Evolutionary conservation across 2,329 filamentous ascomycete species (phyloP).

Genomic region (Pseudogymnoascus sp.): DNA sequence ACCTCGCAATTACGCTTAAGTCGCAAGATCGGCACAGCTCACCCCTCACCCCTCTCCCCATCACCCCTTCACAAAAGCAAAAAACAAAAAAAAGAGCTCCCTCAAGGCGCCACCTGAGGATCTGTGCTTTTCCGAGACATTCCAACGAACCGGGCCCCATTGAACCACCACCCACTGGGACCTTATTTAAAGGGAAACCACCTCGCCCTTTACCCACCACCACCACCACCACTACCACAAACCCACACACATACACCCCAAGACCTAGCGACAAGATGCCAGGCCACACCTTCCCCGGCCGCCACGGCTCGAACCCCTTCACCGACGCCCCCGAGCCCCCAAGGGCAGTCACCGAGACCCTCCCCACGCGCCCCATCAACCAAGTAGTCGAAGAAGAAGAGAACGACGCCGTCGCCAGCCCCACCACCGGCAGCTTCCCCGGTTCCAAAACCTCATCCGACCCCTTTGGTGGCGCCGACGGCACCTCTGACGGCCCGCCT

Average conservation of each 20-base stretch:
- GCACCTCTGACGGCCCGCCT: constrained; percentile 32
- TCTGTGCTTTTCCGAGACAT: constrained; percentile 21
- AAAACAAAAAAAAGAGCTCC: background rate
- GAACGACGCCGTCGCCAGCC: constrained; percentile 67
- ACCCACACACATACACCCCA: background rate
- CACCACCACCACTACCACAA: background rate
- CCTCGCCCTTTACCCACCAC: background rate
- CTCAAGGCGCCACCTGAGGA: constrained; percentile 11
- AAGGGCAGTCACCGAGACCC: constrained; percentile 29
- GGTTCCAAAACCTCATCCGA: constrained; percentile 26
- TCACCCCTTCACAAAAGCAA: background rate
- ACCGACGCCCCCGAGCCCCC: constrained; percentile 34
- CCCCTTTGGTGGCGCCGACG: constrained; percentile 41
- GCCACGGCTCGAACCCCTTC: constrained; percentile 63
- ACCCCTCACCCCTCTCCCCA: background rate
- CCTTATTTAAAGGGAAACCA: background rate
- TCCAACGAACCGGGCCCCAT: background rate
- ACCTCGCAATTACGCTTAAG: background rate
- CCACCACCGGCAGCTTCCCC: constrained; percentile 56
- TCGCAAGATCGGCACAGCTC: background rate
- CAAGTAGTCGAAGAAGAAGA: constrained; percentile 47
- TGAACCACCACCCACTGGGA: background rate
- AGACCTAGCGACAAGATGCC: constrained; percentile 48
- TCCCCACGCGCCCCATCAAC: constrained; percentile 49
- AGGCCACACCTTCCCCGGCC: constrained; percentile 66